phyloP scores from a whole-genome alignment of 805 yeast genomes.

The Barnettozyma salicaria region DNA sequence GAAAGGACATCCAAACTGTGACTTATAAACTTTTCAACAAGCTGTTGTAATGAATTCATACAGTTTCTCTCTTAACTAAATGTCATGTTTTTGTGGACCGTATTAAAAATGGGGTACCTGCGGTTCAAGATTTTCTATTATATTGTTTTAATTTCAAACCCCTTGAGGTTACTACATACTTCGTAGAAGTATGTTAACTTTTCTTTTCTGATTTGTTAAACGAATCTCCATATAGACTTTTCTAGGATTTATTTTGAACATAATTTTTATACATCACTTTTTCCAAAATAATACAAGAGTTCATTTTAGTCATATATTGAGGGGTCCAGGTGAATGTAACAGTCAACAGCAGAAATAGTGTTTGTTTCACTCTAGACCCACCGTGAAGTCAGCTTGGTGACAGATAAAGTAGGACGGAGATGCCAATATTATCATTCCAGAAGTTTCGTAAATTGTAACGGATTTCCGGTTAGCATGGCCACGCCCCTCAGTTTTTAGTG shows the following conservation, averaged over 20 bases:
- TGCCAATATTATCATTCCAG: too few relatives aligned
- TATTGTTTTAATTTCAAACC: neutral
- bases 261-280: neutral
- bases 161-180: too few relatives aligned
- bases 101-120: neutral
- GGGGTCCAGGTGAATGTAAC: too few relatives aligned
- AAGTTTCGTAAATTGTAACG: neutral
- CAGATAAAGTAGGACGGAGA: too few relatives aligned
- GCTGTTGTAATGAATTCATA: constrained; percentile 2
- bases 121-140: neutral
- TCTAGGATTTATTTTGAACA: too few relatives aligned
- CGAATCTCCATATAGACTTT: too few relatives aligned
- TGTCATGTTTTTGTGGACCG: neutral
- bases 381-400: too few relatives aligned
- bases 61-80: neutral
- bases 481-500: too few relatives aligned
- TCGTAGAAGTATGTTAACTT: too few relatives aligned
- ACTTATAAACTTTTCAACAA: constrained; percentile 7
- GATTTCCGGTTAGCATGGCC: neutral
- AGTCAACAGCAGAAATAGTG: too few relatives aligned
- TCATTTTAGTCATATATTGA: too few relatives aligned
- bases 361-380: neutral
- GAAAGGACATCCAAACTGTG: constrained; percentile 4
- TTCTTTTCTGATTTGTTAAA: too few relatives aligned
- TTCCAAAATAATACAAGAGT: neutral